Evolutionary conservation across 306 rosid species (phyloP).

Genomic region (Cotoneaster glaucophyllus): DNA sequence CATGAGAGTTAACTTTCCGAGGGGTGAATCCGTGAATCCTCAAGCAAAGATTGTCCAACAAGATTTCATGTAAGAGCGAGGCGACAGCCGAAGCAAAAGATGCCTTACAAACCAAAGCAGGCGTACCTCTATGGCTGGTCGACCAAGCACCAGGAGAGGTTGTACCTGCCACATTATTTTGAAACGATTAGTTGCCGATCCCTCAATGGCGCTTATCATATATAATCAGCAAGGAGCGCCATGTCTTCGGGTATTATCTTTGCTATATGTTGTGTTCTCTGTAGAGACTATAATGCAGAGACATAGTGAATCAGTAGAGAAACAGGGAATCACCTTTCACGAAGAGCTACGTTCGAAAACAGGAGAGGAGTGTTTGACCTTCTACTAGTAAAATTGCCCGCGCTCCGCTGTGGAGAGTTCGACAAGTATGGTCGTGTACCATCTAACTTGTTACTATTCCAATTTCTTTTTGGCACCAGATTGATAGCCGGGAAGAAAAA

Average conservation of each 20-base stretch:
- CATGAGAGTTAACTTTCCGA: too few species aligned
- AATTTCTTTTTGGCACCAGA: too few species aligned
- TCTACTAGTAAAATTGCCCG: too few species aligned
- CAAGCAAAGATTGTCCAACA: constrained; percentile 72
- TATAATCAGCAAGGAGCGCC: constrained; percentile 74
- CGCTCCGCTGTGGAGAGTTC: too few species aligned
- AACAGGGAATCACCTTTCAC: constrained; percentile 87
- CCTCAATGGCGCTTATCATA: constrained; percentile 71
- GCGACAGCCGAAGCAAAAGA: constrained; percentile 51
- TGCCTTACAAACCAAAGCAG: too few species aligned
- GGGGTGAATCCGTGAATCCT: constrained; percentile 91
- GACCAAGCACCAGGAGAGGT: constrained; percentile 88
- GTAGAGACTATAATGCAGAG: constrained; percentile 96
- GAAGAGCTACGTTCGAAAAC: constrained; percentile 76
- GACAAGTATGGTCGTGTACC: too few species aligned
- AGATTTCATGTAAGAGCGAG: constrained; percentile 87
- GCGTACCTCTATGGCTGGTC: too few species aligned
- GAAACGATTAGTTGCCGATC: too few species aligned
- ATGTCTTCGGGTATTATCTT: constrained; percentile 75
- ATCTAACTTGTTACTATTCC: too few species aligned
- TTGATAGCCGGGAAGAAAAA: too few species aligned
- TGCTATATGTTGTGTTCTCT: constrained; percentile 83
- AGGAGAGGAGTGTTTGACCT: constrained; percentile 65
- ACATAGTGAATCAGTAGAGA: constrained; percentile 72
- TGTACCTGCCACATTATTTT: constrained; percentile 91